Base-by-base conservation (phyloP, 2,329 filamentous ascomycete species). In the Aspergillus fischeri region DNA sequence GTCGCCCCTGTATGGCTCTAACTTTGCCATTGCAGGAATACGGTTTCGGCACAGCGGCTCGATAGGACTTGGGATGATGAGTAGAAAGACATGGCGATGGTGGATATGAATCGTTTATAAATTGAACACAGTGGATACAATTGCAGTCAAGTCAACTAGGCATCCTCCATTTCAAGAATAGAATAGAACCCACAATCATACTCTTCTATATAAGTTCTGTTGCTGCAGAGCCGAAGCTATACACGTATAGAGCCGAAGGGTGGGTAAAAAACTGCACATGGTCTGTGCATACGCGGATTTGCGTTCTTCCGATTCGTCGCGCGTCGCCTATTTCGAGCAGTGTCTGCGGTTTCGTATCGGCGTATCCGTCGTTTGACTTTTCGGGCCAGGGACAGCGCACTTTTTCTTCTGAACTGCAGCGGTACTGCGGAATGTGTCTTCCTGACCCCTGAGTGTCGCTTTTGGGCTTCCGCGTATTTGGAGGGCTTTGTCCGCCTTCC, bases 261-360 rank as follows among this genome's bases (percentile, higher is more conserved):
- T 44, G 51, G 38, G 32, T 49, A 38, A 25, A 25, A 25, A 3
- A 17, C 2, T 3, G 28, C 4, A 29, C 0, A 29, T 59, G 59
- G 61, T 55, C 57, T 32, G 62, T 64, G 62, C 62, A 64, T 64
- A 64, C 60, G 62, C 60, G 62, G 52, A 63, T 45, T 45, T 4
- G n/a, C 8, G n/a, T 20, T 45, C 21, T 45, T 45, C 42, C 42
- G 42, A 24, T 45, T 45, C 21, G 42, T 21, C 8, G 41, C 2
- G 7, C 2, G 20, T 10, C n/a, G 41, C 41, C 21, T 2, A 2
- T 20, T 21, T 3, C 3, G 8, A 21, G n/a, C 41, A 21, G 41
- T 44, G n/a, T 21, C 14, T 21, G n/a, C 10, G 29, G 21, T 20
- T 44, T 21, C 21, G n/a, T 24, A 21, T 21, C n/a, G 1, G n/a